These are phyloP conservation scores for Cynanchum wilfordii DNA, from an alignment of 257 asterid species.

Conservation along the genomic window DNA sequence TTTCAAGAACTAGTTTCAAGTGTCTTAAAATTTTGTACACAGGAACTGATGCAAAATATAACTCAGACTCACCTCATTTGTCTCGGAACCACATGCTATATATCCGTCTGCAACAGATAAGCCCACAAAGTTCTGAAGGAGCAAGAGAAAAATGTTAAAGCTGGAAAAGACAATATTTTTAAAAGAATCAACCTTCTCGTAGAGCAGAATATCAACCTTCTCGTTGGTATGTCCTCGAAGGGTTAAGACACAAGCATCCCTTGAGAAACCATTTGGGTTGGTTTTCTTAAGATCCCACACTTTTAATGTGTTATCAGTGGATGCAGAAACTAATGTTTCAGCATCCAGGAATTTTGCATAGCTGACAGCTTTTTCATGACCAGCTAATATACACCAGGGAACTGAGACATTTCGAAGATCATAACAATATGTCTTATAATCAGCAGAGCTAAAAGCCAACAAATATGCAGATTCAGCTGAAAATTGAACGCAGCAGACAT, in stretches of 20 bases:
- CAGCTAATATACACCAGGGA: conserved; percentile 88
- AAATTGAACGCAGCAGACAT: conserved; percentile 89
- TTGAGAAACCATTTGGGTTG: conserved; percentile 50
- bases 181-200: background rate
- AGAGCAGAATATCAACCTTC: conserved; percentile 52
- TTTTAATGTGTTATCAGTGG: conserved; percentile 90
- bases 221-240: conserved; percentile 90
- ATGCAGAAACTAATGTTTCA: conserved; percentile 75
- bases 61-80: conserved; percentile 65
- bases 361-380: conserved; percentile 89
- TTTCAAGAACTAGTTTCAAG: background rate
- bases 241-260: conserved; percentile 70
- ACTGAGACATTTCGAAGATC: conserved; percentile 72
- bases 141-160: conserved; percentile 24
- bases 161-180: conserved; percentile 1
- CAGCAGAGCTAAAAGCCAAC: conserved; percentile 82
- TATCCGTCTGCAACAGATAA: conserved; percentile 85
- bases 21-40: background rate
- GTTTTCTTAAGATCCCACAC: conserved; percentile 91
- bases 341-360: conserved; percentile 77
- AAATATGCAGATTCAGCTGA: conserved; percentile 64
- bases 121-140: conserved; percentile 92
- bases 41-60: background rate
- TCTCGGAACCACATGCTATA: conserved; percentile 91
- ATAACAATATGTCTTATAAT: conserved; percentile 81